Evolutionary conservation across 2,329 filamentous ascomycete genomes (phyloP), one percentile per base, ranked within the genome.

Genomic region (Pezizomycotina sp.): DNA sequence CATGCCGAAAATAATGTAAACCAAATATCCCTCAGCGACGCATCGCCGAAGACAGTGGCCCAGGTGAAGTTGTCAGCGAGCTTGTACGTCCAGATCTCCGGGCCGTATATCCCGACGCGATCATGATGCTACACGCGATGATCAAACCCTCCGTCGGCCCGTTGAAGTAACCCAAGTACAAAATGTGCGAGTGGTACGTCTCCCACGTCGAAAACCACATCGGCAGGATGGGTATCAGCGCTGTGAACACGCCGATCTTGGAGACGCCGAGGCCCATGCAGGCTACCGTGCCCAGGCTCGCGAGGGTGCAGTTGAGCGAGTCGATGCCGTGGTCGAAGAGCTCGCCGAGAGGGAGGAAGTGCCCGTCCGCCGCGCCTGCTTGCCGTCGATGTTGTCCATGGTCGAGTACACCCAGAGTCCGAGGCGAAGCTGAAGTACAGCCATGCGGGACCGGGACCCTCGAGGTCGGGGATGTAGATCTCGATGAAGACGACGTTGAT

Each of bases 201-300:
- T 98, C 89, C 89, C 89, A 98, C 2, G 89, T 98, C 3, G 86
- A 93, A 62, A 98, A 93, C 65, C 92, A 98, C 89, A 98, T 98
- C 42, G 89, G 81, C 27, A 98, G 63, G 50, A 83, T 91, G 1
- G 89, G 89, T 43, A 86, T 74, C 27, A 98, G 64, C 2, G 84
- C 83, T 1, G 89, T 95, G 56, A 92, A 91, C 38, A 89, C 77
- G 48, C 89, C 89, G 13, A 81, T 72, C 46, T 74, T 75, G 12
- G 79, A 81, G 3, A 79, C 72, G 25, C 89, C 89, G 33, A 92
- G 68, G 16, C 80, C 86, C 77, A 98, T 89, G 34, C 86, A 84
- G 10, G 81, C 86, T 4, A 81, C 86, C 59, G 93, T 82, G 45
- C 92, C 71, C 34, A 98, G 63, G 56, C 80, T 91, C 18, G 77